phyloP scores from a whole-genome alignment of 2,329 filamentous ascomycete species.

The Colletotrichum musae region DNA sequence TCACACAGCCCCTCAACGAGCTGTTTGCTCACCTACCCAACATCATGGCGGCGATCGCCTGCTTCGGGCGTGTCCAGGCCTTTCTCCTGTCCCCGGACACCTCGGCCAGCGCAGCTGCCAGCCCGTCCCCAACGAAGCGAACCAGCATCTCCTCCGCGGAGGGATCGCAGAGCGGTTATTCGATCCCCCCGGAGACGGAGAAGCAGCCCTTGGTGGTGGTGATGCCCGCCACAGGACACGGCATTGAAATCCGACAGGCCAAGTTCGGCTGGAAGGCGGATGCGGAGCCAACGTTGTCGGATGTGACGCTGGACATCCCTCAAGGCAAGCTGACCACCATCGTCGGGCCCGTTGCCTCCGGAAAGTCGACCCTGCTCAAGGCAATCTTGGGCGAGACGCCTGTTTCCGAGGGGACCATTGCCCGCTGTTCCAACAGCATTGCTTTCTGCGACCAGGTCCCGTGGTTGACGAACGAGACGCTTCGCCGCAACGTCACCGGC shows the following conservation, averaged over 20 bases:
- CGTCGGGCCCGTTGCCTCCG: conserved; percentile 55
- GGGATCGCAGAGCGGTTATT: no score
- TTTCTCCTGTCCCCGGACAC: no score
- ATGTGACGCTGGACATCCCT: conserved; percentile 51
- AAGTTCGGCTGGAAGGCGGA: conserved; percentile 49
- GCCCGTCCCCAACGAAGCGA: no score
- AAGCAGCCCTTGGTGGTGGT: no score
- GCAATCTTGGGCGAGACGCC: conserved; percentile 49
- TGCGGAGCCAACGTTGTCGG: conserved; percentile 44
- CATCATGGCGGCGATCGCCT: no score
- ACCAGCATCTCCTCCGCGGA: no score
- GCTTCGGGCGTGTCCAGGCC: no score
- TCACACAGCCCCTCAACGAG: no score
- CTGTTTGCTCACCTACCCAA: not conserved
- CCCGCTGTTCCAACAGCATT: conserved; percentile 40
- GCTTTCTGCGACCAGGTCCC: conserved; percentile 52
- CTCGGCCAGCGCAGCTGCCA: no score
- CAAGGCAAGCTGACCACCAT: conserved; percentile 52
- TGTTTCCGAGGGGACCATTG: conserved; percentile 24
- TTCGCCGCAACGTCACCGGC: conserved; percentile 55
- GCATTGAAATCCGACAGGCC: conserved; percentile 36
- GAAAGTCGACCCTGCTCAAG: conserved; percentile 57
- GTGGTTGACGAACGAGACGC: conserved; percentile 50
- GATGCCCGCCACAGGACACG: no score
- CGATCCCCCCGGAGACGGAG: no score